These are phyloP conservation scores for Aspergillus funiculosus DNA, from an alignment of 495 filamentous ascomycete genomes.

Conservation along the genomic window DNA sequence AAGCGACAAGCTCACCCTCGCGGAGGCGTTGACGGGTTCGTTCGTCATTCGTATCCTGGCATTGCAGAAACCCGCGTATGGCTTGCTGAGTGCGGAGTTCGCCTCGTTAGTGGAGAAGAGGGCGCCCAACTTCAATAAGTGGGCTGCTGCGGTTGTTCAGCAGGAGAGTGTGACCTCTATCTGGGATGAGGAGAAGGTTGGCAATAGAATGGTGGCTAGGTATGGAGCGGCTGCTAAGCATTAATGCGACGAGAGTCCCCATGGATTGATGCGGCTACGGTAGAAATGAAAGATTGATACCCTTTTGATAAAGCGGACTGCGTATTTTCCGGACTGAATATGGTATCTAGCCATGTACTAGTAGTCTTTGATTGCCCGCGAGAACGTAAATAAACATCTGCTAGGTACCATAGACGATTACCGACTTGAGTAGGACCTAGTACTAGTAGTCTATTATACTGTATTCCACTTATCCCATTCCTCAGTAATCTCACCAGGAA, in stretches of 20 bases:
- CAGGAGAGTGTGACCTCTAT: constrained; percentile 65
- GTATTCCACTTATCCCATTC: too few relatives aligned
- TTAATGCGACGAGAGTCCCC: neutral
- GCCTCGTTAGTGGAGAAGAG: constrained; percentile 43
- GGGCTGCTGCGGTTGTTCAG: constrained; percentile 55
- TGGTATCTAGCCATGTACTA: too few relatives aligned
- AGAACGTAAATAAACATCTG: too few relatives aligned
- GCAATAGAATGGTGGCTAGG: constrained; percentile 18
- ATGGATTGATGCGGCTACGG: too few relatives aligned
- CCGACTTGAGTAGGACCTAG: too few relatives aligned
- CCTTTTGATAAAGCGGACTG: too few relatives aligned
- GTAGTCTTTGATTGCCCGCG: too few relatives aligned
- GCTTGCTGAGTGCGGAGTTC: constrained; percentile 47
- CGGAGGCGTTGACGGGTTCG: constrained; percentile 70
- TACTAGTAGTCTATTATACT: too few relatives aligned
- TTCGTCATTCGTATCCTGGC: constrained; percentile 57
- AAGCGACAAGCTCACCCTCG: constrained; percentile 64
- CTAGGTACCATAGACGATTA: too few relatives aligned
- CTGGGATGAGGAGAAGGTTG: constrained; percentile 44
- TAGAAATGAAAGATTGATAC: too few relatives aligned
- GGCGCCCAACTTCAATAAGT: constrained; percentile 61
- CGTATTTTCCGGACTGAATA: too few relatives aligned
- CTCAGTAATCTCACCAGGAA: too few relatives aligned
- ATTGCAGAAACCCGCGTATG: constrained; percentile 44
- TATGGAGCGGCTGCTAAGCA: constrained; percentile 6